Percentiles rank a stretch among this genome's conserved stretches.
Evolutionary conservation across 768 basidiomycete species (phyloP).

Genomic region (Gautieria morchelliformis): DNA sequence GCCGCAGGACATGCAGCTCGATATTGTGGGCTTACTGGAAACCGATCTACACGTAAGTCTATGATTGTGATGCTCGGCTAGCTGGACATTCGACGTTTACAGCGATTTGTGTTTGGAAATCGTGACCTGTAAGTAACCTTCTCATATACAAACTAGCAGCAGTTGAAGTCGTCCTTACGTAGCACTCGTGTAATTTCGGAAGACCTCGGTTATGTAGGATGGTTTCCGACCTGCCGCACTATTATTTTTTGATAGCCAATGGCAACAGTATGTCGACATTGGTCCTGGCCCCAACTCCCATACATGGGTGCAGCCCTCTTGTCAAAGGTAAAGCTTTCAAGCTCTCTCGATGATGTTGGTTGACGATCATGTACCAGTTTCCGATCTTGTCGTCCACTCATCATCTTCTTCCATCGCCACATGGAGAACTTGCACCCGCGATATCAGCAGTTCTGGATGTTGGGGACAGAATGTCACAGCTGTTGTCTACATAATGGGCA

Average conservation of each 20-base stretch:
- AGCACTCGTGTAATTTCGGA: slow-evolving; percentile 72
- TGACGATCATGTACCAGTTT: slow-evolving; percentile 37
- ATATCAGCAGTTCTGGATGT: slow-evolving; percentile 80
- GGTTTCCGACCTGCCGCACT: background rate
- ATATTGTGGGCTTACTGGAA: slow-evolving; percentile 78
- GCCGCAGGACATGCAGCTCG: slow-evolving; percentile 69
- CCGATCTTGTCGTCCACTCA: slow-evolving; percentile 83
- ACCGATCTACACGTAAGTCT: slow-evolving; percentile 74
- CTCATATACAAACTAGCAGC: background rate
- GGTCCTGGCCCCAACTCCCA: slow-evolving; percentile 84
- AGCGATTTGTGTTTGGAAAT: slow-evolving; percentile 73
- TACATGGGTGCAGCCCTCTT: slow-evolving; percentile 79
- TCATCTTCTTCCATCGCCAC: slow-evolving; percentile 78
- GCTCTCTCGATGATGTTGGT: background rate
- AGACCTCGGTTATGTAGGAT: slow-evolving; percentile 70
- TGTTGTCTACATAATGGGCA: slow-evolving; percentile 87
- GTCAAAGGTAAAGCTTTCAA: slow-evolving; percentile 46
- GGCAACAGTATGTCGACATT: slow-evolving; percentile 66
- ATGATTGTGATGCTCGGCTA: background rate
- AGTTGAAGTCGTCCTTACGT: background rate
- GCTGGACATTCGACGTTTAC: slow-evolving; percentile 9
- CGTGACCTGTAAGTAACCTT: slow-evolving; percentile 58
- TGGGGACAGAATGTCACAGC: slow-evolving; percentile 73
- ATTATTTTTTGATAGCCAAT: background rate
- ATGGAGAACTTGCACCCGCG: slow-evolving; percentile 80